phyloP scores from a whole-genome alignment of 176 grass and related monocot species.

The Puya raimondii region DNA sequence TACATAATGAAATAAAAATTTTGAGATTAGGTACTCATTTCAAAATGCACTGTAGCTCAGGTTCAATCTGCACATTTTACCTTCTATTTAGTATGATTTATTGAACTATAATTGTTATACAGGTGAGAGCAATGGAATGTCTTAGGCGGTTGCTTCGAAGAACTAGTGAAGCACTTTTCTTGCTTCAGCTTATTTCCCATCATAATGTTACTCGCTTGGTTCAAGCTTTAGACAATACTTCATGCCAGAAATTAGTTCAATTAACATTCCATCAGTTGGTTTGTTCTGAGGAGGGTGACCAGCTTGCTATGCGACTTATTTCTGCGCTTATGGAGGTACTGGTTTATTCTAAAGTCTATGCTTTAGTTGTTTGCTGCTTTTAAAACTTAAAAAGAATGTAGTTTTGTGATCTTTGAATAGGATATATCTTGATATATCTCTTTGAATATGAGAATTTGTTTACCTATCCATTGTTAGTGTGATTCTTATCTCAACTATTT shows the following conservation, averaged over 20 bases:
- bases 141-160: conserved; percentile 93
- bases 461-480: too few species aligned
- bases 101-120: conserved; percentile 20
- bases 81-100: conserved; percentile 22
- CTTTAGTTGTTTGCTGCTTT: too few species aligned
- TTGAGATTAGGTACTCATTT: too few species aligned
- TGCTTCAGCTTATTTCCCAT: conserved; percentile 90
- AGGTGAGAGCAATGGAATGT: conserved; percentile 98
- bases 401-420: not conserved
- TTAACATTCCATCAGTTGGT: conserved; percentile 90
- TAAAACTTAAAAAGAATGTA: too few species aligned
- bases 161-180: conserved; percentile 89
- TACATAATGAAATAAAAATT: too few species aligned
- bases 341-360: not conserved
- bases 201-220: conserved; percentile 84
- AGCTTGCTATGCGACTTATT: conserved; percentile 71
- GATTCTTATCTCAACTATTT: too few species aligned
- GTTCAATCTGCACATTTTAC: conserved; percentile 4
- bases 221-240: conserved; percentile 61
- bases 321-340: conserved; percentile 91
- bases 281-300: conserved; percentile 89
- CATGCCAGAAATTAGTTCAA: conserved; percentile 53
- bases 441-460: not conserved
- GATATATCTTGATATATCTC: not conserved
- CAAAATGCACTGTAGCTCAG: not conserved